Conservation (phyloP, 2,329 filamentous ascomycete genomes). For the Xylariales sp. region DNA sequence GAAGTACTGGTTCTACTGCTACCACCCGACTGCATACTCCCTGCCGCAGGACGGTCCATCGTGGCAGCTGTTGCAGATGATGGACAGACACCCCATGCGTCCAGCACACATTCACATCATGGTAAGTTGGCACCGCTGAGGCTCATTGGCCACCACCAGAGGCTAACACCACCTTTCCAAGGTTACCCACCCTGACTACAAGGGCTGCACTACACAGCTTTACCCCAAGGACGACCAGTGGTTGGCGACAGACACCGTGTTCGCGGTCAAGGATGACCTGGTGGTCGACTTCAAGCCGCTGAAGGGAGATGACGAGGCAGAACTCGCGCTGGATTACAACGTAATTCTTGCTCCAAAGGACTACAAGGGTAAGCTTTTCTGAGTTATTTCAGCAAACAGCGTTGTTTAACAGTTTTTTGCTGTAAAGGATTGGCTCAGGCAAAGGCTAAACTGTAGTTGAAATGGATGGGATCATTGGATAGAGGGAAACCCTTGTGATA, state of each 20-base stretch:
- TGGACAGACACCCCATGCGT: conserved; percentile 31
- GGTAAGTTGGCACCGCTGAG: too few species aligned
- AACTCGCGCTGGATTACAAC: conserved; percentile 30
- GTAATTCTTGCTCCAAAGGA: conserved; percentile 37
- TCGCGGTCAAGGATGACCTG: conserved; percentile 37
- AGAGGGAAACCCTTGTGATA: too few species aligned
- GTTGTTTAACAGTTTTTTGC: too few species aligned
- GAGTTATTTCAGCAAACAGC: too few species aligned
- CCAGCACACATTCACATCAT: conserved; percentile 35
- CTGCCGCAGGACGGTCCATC: conserved; percentile 25
- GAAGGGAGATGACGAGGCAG: conserved; percentile 24
- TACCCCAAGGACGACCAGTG: conserved; percentile 59
- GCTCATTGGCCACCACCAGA: conserved; percentile 6
- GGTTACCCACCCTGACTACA: conserved; percentile 53
- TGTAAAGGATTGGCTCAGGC: too few species aligned
- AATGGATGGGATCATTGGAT: too few species aligned
- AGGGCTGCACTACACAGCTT: conserved; percentile 51
- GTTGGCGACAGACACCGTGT: conserved; percentile 39
- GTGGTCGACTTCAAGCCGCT: conserved; percentile 32
- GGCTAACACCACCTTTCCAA: conserved; percentile 9
- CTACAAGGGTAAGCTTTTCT: too few species aligned
- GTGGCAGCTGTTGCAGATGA: conserved; percentile 27
- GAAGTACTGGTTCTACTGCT: conserved; percentile 8
- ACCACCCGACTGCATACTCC: conserved; percentile 7
- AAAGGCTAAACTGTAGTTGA: too few species aligned